Conservation (phyloP, 1,139 yeast genomes). For the Protomyces pachydermus region DNA sequence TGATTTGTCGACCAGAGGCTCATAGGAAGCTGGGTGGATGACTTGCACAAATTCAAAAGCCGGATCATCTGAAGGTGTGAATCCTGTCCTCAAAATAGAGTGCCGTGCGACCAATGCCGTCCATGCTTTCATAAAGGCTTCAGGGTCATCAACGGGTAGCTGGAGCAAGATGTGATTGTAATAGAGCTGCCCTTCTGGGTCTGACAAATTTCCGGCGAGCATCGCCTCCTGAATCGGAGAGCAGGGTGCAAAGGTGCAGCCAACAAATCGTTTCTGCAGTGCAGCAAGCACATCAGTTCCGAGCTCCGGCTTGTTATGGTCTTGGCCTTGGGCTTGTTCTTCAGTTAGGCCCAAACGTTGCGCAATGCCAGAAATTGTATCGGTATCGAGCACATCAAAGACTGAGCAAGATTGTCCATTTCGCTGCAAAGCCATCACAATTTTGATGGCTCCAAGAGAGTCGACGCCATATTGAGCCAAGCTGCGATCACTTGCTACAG, state of each 20-base stretch:
- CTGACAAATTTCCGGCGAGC: conserved; percentile 28
- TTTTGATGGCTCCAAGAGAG: conserved; percentile 17
- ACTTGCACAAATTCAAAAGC: conserved; percentile 27
- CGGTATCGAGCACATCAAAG: conserved; percentile 5
- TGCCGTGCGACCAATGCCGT: conserved; percentile 26
- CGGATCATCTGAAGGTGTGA: conserved; percentile 7
- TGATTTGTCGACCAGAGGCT: background rate
- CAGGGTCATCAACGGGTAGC: background rate
- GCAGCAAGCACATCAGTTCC: background rate
- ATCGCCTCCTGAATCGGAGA: conserved; percentile 31
- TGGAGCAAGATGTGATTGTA: conserved; percentile 26
- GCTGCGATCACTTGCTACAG: background rate
- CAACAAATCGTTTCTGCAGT: background rate
- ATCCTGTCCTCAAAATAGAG: conserved; percentile 34
- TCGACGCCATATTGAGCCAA: conserved; percentile 4
- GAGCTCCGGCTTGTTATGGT: background rate
- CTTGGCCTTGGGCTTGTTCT: background rate
- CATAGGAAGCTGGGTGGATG: conserved; percentile 19
- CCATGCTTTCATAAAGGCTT: conserved; percentile 21
- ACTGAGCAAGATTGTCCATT: background rate
- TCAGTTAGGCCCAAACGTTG: background rate
- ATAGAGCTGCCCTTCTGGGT: conserved; percentile 26
- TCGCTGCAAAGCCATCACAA: conserved; percentile 12
- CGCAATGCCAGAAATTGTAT: background rate
- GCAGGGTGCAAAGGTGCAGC: conserved; percentile 17